Evolutionary conservation across 441 rosid species (phyloP).

Genomic region (Eruca vesicaria): DNA sequence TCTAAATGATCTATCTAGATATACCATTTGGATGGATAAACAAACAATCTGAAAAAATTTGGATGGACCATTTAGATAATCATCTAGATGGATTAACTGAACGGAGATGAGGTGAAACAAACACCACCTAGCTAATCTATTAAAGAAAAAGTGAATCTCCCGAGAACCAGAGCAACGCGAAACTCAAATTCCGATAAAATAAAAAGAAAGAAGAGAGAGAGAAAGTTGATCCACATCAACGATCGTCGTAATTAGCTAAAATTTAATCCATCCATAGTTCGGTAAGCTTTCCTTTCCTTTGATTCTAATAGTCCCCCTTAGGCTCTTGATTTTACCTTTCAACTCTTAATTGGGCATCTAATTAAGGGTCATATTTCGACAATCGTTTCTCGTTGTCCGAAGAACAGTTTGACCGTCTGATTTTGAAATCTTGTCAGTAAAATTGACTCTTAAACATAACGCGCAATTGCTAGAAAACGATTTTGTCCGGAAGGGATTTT

Average conservation of each 20-base stretch:
- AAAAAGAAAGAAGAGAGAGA: too few species aligned
- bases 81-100: too few species aligned
- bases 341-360: constrained; percentile 2
- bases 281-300: constrained; percentile 2
- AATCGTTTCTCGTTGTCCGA: not conserved
- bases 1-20: too few species aligned
- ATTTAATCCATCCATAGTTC: not conserved
- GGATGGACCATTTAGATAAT: too few species aligned
- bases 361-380: not conserved
- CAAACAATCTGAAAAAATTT: too few species aligned
- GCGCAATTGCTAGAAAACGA: not conserved
- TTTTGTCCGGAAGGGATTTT: not conserved
- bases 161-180: not conserved
- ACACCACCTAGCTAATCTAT: too few species aligned
- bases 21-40: too few species aligned
- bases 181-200: not conserved
- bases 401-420: not conserved
- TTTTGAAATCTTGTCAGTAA: not conserved
- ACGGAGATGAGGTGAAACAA: too few species aligned
- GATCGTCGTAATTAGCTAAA: too few species aligned
- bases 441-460: not conserved
- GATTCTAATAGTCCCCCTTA: not conserved
- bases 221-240: too few species aligned
- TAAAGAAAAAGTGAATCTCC: not conserved
- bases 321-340: not conserved